phyloP scores from a whole-genome alignment of 805 yeast species.

The Ogataea siamensis region DNA sequence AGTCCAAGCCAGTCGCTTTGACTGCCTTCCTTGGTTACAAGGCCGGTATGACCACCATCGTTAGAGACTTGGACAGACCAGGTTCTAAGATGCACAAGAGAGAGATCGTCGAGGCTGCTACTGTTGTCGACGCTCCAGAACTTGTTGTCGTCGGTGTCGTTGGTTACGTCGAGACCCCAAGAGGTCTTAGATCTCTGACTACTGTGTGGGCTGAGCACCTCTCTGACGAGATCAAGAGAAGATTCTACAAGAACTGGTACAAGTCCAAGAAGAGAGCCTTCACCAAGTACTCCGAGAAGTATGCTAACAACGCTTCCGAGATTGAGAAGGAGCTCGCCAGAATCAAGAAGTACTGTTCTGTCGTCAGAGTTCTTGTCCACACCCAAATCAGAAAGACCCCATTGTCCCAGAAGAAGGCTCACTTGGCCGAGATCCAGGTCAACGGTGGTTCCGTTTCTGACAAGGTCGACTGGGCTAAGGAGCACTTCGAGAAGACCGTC shows the following conservation, averaged over 20 bases:
- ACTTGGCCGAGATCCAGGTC: constrained; percentile 98
- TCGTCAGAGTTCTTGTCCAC: constrained; percentile 99
- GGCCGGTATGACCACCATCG: constrained; percentile 99
- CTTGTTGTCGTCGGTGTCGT: constrained; percentile 99
- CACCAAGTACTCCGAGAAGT: constrained; percentile 99
- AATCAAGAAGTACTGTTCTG: constrained; percentile 96
- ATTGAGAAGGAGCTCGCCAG: constrained; percentile 96
- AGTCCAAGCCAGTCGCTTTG: constrained; percentile 95
- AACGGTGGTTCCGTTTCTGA: constrained; percentile 99
- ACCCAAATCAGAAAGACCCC: constrained; percentile 99
- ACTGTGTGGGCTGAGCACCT: constrained; percentile 99
- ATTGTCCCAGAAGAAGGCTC: constrained; percentile 98
- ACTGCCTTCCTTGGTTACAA: constrained; percentile 99
- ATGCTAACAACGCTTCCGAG: constrained; percentile 85
- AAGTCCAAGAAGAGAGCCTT: constrained; percentile 99
- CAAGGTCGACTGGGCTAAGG: constrained; percentile 98
- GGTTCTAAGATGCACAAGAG: constrained; percentile 99
- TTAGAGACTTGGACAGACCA: constrained; percentile 99
- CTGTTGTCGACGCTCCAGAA: constrained; percentile 99
- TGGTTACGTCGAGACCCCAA: constrained; percentile 99
- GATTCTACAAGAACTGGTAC: constrained; percentile 99
- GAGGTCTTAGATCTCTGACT: constrained; percentile 99
- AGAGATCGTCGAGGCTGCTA: constrained; percentile 99
- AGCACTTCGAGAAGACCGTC: constrained; percentile 98
- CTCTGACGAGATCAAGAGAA: constrained; percentile 98